Percentiles rank a stretch among this genome's conserved stretches.
Evolutionary conservation across 176 grass and related monocot genomes (phyloP).

Genomic region (Otatea glauca): DNA sequence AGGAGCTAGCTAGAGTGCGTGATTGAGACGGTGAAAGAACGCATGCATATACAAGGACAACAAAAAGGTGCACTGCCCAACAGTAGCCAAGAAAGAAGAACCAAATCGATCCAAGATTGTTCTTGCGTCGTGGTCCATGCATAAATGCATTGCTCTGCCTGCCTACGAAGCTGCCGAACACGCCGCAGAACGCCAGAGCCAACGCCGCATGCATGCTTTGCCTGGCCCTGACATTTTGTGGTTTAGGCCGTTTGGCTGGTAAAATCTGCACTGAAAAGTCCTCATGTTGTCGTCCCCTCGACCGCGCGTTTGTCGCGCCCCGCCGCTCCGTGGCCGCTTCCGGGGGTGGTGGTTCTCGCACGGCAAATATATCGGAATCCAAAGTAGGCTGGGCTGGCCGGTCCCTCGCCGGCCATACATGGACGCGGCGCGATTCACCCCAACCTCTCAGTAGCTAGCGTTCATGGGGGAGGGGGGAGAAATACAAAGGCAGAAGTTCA

Average conservation of each 20-base stretch:
- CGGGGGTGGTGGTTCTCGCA: background rate
- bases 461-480: background rate
- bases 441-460: background rate
- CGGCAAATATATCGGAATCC: background rate
- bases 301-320: background rate
- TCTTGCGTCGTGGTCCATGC: slow-evolving; percentile 35
- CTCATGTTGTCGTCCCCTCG: background rate
- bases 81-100: background rate
- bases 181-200: background rate
- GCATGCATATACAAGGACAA: background rate
- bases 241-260: background rate
- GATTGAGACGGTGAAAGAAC: background rate
- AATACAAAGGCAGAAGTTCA: background rate
- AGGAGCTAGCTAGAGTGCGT: background rate
- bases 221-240: slow-evolving; percentile 35
- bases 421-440: background rate
- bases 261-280: slow-evolving; percentile 1
- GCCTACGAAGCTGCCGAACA: slow-evolving; percentile 23
- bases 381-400: background rate
- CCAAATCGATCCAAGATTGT: slow-evolving; percentile 19
- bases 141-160: background rate
- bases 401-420: background rate
- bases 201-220: background rate
- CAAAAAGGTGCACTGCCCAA: background rate
- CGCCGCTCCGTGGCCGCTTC: background rate